Evolutionary conservation across 805 yeast genomes (phyloP), one percentile per base, ranked within the genome.

Genomic region (Yarrowia yakushimensis): DNA sequence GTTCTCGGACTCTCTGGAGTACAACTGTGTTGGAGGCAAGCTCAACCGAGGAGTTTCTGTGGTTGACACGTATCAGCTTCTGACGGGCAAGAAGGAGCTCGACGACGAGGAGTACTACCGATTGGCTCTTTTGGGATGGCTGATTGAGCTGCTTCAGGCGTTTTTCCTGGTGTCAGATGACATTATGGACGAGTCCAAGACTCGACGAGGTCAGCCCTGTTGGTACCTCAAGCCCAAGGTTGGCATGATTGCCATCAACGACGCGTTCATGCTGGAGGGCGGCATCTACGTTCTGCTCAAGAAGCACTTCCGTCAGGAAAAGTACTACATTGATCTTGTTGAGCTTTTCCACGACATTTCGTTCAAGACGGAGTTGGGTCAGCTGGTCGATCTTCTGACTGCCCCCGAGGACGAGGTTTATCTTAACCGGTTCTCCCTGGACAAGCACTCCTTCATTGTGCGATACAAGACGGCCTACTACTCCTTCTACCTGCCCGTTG

Each of bases 161-260:
- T 94, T 90, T 75, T 94, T 94, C 81, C 81, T 94, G 70, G 98
- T 94, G 63, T 96, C 98, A 31, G 99, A 94, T 74, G 99, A 94
- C 74, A 94, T 94, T 85, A 94, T 94, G 99, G 99, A 94, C 75
- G 84, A 85, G 68, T 88, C 97, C 33, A 87, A 90, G 74, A 94
- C 99, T 42, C 88, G 99, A 81, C 87, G 99, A 75, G 99, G 97
- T 65, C 97, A 93, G 77, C 94, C 97, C 67, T 94, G 99, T 77
- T 94, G 99, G 99, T 94, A 91, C 80, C 85, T 81, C 72, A 85
- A 82, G 67, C 75, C 75, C 34, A 84, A 84, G 39, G 97, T 94
- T 64, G 90, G 89, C 41, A 90, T 90, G 73, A 87, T 94, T 73
- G 99, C 99, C 64, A 94, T 94, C 76, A 94, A 94, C 72, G 99